Evolutionary conservation across 306 rosid species (phyloP), one percentile per base, ranked within the genome.

Genomic region (Quercus aquifolioides): DNA sequence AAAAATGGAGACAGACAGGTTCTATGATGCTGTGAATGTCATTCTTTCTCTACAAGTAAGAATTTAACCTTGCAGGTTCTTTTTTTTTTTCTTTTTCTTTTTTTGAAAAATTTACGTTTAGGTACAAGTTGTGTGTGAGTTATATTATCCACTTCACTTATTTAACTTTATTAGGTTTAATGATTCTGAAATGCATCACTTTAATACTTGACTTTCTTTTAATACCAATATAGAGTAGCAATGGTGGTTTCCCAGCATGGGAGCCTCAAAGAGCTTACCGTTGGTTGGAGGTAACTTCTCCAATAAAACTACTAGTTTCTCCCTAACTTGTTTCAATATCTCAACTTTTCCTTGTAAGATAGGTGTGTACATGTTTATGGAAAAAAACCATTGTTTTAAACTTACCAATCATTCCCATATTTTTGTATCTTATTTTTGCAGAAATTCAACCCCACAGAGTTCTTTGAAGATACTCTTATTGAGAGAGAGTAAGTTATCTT

Each of bases 161-260:
- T 20, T 1, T 12, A 0, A 9, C 30, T 74, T 30, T 8, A 2
- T n/a, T 18, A 10, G 2, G 28, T 18, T 15, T 3, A 26, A 19
- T n/a, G 13, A 12, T 15, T 51, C 21, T 46, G n/a, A 49, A 31
- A 80, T 62, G 63, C 26, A 33, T 46, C 43, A 28, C 30, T 28
- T 20, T 5, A 3, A 11, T 56, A 33, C 23, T 31, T 25, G 13
- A 30, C 13, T 28, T 75, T 67, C 38, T 35, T 52, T 30, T 19
- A 3, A 30, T 64, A 20, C 46, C 63, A 38, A 19, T 54, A 5
- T 79, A 90, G 94, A 88, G 87, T 67, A 78, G n/a, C 12, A 87
- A 80, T 74, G 94, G 92, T 0, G 91, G 94, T 78, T 88, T 88
- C 70, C 70, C 91, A 19, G 91, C 94, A 25, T 90, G 92, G 92